Conservation (phyloP, 2,329 filamentous ascomycete species). For the Fusarium globosum region DNA sequence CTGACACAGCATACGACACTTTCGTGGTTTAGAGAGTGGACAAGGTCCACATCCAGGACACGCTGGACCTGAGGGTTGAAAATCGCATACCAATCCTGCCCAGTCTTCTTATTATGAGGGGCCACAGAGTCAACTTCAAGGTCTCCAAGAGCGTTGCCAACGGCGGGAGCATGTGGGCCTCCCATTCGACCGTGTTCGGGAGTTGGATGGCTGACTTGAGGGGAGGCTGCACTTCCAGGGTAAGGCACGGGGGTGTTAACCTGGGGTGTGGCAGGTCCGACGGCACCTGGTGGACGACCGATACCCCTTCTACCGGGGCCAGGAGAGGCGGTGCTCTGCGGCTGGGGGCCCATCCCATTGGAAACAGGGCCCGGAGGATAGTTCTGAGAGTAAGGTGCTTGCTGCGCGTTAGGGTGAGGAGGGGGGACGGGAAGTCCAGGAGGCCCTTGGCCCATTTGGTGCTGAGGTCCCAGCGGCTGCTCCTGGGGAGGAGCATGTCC, state of each 20-base stretch:
- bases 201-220: conserved; percentile 88
- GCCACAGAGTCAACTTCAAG: conserved; percentile 88
- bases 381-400: conserved; percentile 79
- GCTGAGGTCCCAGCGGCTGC: conserved; percentile 64
- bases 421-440: conserved; percentile 71
- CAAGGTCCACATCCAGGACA: conserved; percentile 89
- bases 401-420: conserved; percentile 70
- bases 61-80: conserved; percentile 95
- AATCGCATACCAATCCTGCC: conserved; percentile 93
- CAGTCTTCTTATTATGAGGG: conserved; percentile 87
- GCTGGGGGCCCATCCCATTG: conserved; percentile 83
- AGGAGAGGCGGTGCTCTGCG: conserved; percentile 86
- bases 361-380: conserved; percentile 69
- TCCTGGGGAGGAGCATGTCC: conserved; percentile 75
- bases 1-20: conserved; percentile 98
- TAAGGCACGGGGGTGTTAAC: conserved; percentile 90
- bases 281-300: conserved; percentile 70
- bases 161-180: conserved; percentile 61
- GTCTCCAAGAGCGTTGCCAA: conserved; percentile 79
- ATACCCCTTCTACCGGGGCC: conserved; percentile 81
- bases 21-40: conserved; percentile 92
- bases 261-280: conserved; percentile 87
- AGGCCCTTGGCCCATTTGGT: conserved; percentile 78
- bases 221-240: conserved; percentile 82
- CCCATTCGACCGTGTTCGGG: conserved; percentile 70